Conservation (phyloP, 2,329 filamentous ascomycete species). For the Cucurbitaria berberidis region DNA sequence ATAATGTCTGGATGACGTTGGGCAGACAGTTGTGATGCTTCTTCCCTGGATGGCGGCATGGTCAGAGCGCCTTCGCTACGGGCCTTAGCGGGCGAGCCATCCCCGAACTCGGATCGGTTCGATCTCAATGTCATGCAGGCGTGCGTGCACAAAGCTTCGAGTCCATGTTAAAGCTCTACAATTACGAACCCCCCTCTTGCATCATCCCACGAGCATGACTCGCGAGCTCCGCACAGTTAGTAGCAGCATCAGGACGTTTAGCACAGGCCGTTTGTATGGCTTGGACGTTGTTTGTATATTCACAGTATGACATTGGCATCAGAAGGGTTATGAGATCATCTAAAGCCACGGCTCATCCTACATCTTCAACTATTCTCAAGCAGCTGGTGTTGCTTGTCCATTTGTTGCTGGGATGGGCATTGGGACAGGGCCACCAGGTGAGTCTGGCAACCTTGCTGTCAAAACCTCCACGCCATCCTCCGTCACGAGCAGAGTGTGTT, state of each 20-base stretch:
- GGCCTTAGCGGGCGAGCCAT: slow-evolving; percentile 14
- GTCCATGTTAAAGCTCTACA: neutral
- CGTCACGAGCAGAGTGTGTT: slow-evolving; percentile 84
- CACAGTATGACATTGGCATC: neutral
- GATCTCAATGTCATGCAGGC: neutral
- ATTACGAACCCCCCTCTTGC: neutral
- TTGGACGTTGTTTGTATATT: neutral
- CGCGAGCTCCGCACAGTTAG: neutral
- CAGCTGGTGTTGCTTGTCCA: slow-evolving; percentile 29
- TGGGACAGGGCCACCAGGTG: slow-evolving; percentile 74
- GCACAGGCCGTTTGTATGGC: neutral
- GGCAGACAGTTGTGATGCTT: slow-evolving; percentile 29
- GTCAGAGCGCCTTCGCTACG: slow-evolving; percentile 29
- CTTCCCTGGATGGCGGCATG: slow-evolving; percentile 27
- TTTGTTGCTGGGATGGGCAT: slow-evolving; percentile 55
- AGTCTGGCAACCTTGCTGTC: slow-evolving; percentile 74
- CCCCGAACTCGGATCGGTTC: slow-evolving; percentile 4
- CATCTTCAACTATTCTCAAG: slow-evolving; percentile 12
- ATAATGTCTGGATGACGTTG: slow-evolving; percentile 46
- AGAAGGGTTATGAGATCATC: neutral
- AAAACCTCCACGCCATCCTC: slow-evolving; percentile 82
- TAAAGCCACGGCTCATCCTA: neutral
- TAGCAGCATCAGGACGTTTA: too few species aligned
- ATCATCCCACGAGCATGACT: neutral
- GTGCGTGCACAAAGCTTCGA: too few species aligned